These are phyloP conservation scores for Geranomyces variabilis DNA, from an alignment of 192 early-diverging fungal species.

Conservation along the genomic window DNA sequence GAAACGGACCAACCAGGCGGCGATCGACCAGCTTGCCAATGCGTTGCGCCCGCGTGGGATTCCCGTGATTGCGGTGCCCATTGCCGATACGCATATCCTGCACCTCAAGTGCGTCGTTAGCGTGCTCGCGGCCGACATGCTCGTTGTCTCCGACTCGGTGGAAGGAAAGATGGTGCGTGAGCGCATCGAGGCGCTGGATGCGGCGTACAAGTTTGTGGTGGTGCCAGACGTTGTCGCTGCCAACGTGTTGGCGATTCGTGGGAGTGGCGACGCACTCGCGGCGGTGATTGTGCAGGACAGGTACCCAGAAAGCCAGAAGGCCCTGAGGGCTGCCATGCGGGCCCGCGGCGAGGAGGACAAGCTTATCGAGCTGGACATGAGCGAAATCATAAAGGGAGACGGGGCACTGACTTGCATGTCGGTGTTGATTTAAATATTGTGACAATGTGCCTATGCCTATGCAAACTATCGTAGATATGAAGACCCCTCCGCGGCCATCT, in stretches of 20 bases:
- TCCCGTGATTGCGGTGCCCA: background rate
- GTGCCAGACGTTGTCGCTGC: background rate
- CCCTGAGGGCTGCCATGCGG: background rate
- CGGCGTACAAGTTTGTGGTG: background rate
- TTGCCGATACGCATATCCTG: background rate
- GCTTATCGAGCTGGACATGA: background rate
- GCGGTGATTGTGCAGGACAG: background rate
- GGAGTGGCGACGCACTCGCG: background rate
- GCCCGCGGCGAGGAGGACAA: conserved; percentile 5
- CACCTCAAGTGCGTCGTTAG: background rate
- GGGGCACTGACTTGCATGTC: background rate
- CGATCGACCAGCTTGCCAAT: background rate
- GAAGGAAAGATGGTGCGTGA: background rate
- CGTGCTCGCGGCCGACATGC: background rate
- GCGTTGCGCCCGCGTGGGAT: background rate
- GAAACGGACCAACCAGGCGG: background rate
- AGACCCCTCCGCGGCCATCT: no score
- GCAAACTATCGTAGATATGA: no score
- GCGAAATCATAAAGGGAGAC: background rate
- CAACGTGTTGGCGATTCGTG: background rate
- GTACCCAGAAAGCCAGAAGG: background rate
- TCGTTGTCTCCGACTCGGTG: background rate
- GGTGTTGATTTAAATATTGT: background rate
- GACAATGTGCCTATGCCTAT: no score
- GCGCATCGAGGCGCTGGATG: background rate